Evolutionary conservation across 2,329 filamentous ascomycete species (phyloP), one percentile per base, ranked within the genome.

Genomic region (Alternaria consortialis): DNA sequence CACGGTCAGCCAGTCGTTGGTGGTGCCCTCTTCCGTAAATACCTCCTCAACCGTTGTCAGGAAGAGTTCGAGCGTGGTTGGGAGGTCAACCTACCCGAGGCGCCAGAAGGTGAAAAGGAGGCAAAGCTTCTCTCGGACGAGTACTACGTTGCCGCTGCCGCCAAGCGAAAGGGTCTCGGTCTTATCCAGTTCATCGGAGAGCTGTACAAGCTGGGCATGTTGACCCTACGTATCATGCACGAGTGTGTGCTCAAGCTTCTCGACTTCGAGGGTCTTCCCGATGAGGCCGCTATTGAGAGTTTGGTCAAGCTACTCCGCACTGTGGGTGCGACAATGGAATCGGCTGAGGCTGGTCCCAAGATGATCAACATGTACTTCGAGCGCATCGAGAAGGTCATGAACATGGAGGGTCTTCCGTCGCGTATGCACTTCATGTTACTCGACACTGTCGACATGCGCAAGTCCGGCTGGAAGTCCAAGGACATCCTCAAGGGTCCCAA

Each of bases 181-280:
- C 88, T 99, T 23, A 94, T 99, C 66, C 94, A 97, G 82, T 99
- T 99, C 83, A 99, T 99, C 77, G 95, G 95, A 84, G 95, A 99
- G 82, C 88, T 99, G 46, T 99, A 97, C 88, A 99, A 98, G 86
- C 89, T 99, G 63, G 90, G 91, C 78, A 99, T 99, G 95, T 87
- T 99, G 80, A 99, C 95, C 63, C 92, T 97, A 80, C 92, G 94
- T 79, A 99, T 99, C 82, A 99, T 99, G 95, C 94, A 99, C 84
- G 93, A 97, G 81, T 99, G 95, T 86, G 93, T 99, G 29, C 90
- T 93, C 83, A 97, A 97, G 82, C 87, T 99, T 66, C 92, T 99
- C 69, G 94, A 99, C 82, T 98, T 96, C 80, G 91, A 94, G 75
- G 93, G 92, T 64, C 84, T 93, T 63, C 95, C 95, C 44, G 95